phyloP scores from a whole-genome alignment of 2,329 filamentous ascomycete species.

The Neofusicoccum kwambonambiense region DNA sequence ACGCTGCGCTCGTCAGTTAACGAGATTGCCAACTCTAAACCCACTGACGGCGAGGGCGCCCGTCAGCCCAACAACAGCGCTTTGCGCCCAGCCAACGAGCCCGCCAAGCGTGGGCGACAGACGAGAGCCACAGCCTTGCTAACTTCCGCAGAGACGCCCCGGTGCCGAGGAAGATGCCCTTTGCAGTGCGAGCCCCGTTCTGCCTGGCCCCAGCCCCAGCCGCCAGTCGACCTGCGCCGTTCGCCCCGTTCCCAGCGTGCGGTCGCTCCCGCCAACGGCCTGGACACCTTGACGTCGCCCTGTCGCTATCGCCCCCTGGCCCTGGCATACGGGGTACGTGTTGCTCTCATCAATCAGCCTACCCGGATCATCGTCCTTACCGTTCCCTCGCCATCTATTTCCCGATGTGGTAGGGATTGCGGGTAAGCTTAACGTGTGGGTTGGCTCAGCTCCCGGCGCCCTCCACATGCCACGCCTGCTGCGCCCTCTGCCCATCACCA shows the following conservation, averaged over 20 bases:
- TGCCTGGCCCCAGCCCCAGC: not conserved
- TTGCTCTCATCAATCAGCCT: not conserved
- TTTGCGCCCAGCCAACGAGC: no score
- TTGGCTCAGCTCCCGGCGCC: not conserved
- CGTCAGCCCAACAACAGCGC: no score
- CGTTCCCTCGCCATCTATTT: not conserved
- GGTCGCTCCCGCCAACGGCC: not conserved
- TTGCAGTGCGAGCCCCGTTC: not conserved
- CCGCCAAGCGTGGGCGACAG: not conserved
- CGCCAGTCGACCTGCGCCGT: not conserved
- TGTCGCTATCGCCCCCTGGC: not conserved
- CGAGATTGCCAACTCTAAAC: no score
- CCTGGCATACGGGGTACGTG: not conserved
- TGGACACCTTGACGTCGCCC: not conserved
- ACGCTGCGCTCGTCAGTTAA: no score
- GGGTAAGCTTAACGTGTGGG: slow-evolving; percentile 9
- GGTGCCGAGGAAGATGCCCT: not conserved
- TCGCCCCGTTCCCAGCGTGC: not conserved
- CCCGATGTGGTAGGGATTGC: not conserved
- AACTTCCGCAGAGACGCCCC: not conserved
- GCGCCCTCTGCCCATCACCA: not conserved
- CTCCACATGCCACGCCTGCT: not conserved
- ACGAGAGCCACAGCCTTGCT: not conserved
- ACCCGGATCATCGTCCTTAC: not conserved
- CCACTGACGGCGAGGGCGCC: no score